Evolutionary conservation across 2,329 filamentous ascomycete species (phyloP), one percentile per base, ranked within the genome.

Genomic region (Phialemoniopsis sp.): DNA sequence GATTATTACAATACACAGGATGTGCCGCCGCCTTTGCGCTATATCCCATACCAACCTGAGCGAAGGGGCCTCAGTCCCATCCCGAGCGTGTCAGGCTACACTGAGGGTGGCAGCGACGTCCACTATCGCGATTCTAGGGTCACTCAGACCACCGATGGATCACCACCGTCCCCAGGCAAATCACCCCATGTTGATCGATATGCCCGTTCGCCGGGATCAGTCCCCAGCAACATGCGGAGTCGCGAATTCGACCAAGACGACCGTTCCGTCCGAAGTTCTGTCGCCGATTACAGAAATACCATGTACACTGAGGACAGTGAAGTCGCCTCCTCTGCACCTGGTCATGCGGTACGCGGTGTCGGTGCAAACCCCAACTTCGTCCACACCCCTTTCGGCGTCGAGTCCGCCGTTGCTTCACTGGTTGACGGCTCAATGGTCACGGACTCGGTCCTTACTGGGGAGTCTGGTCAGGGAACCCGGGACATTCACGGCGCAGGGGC

Each of bases 351-450:
- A 18, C 79, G 77, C 21, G 79, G 77, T 15, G 65, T 89, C 34
- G 84, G 77, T 32, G 81, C 82, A 10, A 95, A 87, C 50, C 84
- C 89, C 3, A 75, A 87, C 48, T 84, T 89, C 54, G 75, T 94
- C 4, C 81, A 89, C 50, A 82, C 79, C 2, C 80, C 78, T 3
- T 56, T 81, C 28, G 88, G 78, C 3, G 82, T 95, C 0, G 90
- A 96, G 60, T 96, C 90, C 13, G 87, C 86, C 9, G 90, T 97
- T 10, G 91, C 91, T 8, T 96, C 90, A 13, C 69, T 97, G 7
- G 68, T 83, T 2, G 85, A 93, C 51, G 88, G 89, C 14, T 91
- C 89, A 1, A 67, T 75, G 59, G 58, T 79, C 13, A 75, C 79
- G 5, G 75, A 76, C 37, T 94, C 89, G 3, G 77, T 84, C 12